Evolutionary conservation across 768 basidiomycete genomes (phyloP).

Genomic region (Panaeolus papilionaceus): DNA sequence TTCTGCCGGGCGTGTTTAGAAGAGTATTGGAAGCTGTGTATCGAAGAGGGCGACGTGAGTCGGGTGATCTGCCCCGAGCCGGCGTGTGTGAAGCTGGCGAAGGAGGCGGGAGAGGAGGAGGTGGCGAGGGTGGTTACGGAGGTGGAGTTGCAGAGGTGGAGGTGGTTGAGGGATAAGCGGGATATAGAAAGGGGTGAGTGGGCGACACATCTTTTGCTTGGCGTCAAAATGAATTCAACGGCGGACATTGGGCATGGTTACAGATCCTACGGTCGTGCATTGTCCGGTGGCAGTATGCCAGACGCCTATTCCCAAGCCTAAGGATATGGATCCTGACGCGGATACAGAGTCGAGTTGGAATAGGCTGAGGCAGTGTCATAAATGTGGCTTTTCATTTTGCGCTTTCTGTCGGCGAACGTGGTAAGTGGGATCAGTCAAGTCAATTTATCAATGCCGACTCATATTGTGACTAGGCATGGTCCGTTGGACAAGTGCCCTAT

Average conservation of each 20-base stretch:
- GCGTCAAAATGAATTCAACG: conserved; percentile 14
- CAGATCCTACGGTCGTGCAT: conserved; percentile 80
- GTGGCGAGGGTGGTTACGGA: conserved; percentile 74
- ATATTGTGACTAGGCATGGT: conserved; percentile 72
- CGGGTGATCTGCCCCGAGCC: conserved; percentile 85
- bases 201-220: not conserved
- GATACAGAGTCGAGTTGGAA: conserved; percentile 65
- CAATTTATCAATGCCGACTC: not conserved
- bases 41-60: conserved; percentile 78
- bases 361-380: conserved; percentile 70
- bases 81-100: conserved; percentile 70
- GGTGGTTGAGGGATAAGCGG: conserved; percentile 76
- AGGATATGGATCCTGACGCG: conserved; percentile 46
- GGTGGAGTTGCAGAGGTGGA: conserved; percentile 73
- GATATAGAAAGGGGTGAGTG: conserved; percentile 69
- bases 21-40: conserved; percentile 84
- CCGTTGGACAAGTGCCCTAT: conserved; percentile 75
- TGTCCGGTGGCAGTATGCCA: conserved; percentile 88
- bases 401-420: conserved; percentile 83
- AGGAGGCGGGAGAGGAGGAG: conserved; percentile 72
- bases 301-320: conserved; percentile 71
- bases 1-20: conserved; percentile 84
- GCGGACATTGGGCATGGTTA: not conserved
- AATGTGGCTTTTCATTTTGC: conserved; percentile 83
- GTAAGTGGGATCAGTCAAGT: conserved; percentile 42